Evolutionary conservation across 1,284 basidiomycete species (phyloP), one percentile per base, ranked within the genome.

Genomic region (Sporisorium reilianum): DNA sequence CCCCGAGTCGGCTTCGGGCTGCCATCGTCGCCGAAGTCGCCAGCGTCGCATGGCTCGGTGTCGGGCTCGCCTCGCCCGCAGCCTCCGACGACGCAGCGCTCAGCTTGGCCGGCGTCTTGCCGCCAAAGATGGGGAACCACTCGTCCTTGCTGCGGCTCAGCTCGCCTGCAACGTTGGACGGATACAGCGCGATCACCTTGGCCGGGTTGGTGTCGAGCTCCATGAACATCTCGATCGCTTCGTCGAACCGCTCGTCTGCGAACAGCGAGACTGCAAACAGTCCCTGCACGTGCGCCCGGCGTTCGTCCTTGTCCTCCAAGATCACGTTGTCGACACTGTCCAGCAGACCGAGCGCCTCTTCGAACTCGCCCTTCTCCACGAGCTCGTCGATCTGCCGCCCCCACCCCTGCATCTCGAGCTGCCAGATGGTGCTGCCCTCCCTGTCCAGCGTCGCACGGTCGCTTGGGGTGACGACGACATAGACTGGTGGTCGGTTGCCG

Each of bases 91-190:
- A 42, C 11, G 54, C 20, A 10, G 34, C 36, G 3, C 55, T 48
- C 52, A 64, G 18, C 26, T 61, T 61, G 28, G 58, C 60, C 3
- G 71, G 71, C 28, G 65, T 76, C 55, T 91, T 91, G 0, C 94
- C 95, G 11, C 94, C 95, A 85, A 93, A 98, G 9, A 96, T 85
- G 3, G 88, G 87, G 82, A 95, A 91, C 93, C 95, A 96, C n/a
- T 88, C 87, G 1, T 90, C 82, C 36, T 86, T 88, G 16, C 90
- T 89, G 0, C 91, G 89, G 14, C 90, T 87, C 12, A 98, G 85
- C 32, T 92, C 88, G 5, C 96, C 96, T 0, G 94, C 89, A 2
- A 99, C 89, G 18, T 87, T 87, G 49, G 91, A 88, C 0, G 94
- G 93, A 84, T 93, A 99, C 5, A 98, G 87, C 0, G 95, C 92